These are phyloP conservation scores for Solanum hybrid DNA, from an alignment of 305 asterid species.

Conservation along the genomic window DNA sequence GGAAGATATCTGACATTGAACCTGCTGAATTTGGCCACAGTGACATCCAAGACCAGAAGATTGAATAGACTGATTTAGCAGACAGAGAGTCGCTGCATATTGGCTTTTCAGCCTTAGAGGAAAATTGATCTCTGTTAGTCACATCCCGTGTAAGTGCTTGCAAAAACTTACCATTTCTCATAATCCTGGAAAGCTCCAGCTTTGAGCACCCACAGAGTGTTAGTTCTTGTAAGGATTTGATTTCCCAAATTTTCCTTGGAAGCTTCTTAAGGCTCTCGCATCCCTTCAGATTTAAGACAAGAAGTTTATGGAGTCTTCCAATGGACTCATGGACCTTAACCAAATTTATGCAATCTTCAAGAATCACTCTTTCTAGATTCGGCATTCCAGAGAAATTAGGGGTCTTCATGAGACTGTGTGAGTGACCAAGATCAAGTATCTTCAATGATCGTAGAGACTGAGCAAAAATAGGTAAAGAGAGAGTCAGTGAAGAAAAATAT, in stretches of 20 bases:
- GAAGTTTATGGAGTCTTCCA: too few relatives aligned
- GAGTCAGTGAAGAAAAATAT: background rate
- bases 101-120: background rate
- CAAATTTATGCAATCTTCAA: slow-evolving; percentile 8
- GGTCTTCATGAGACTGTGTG: slow-evolving; percentile 5
- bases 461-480: background rate
- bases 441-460: slow-evolving; percentile 11
- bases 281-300: too few relatives aligned
- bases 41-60: slow-evolving; percentile 5
- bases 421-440: slow-evolving; percentile 12
- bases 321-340: too few relatives aligned
- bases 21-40: background rate
- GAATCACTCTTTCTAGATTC: slow-evolving; percentile 4
- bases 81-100: background rate
- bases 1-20: background rate
- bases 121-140: background rate
- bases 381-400: slow-evolving; percentile 16
- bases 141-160: background rate
- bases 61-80: background rate
- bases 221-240: too few relatives aligned
- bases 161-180: background rate
- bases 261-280: too few relatives aligned
- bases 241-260: too few relatives aligned
- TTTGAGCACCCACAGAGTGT: background rate
- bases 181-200: background rate